Evolutionary conservation across 352 stramenopile genomes (phyloP), one percentile per base, ranked within the genome.

Genomic region (Phytophthora citricola): DNA sequence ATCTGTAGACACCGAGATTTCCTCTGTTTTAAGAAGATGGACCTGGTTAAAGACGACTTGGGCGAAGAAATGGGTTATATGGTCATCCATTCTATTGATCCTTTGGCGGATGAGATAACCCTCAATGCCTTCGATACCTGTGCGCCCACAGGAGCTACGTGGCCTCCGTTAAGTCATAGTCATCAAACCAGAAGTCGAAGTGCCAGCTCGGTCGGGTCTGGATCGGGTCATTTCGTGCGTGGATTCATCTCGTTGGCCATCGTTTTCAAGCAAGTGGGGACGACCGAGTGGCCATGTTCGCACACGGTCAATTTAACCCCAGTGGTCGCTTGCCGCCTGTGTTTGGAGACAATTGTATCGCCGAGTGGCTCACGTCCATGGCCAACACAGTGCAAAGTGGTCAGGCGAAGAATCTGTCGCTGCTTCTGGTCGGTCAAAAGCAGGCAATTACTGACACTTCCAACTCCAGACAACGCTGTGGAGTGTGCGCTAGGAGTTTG

Each of bases 21-120:
- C 45, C 57, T 92, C 31, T 90, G 83, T 53, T 93, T 91, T 59
- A 90, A 90, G 70, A 91, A 92, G 72, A 91, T 90, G 81, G 80
- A 88, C 41, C 34, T 63, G 10, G 63, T 84, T 38, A 83, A 73
- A 44, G 74, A 89, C 53, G 81, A 90, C 36, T 48, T 81, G 5
- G 79, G 81, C n/a, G 75, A 90, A 44, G 83, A 92, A 12, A 61
- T 92, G 40, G 85, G 83, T 15, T 91, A 83, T 55, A 54, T 93
- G 45, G 83, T 89, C 45, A 58, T 92, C 44, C 83, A 91, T 32
- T 92, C 85, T 2, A 83, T 93, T 47, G 83, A 93, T 44, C 66
- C 66, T 5, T 62, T 69, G 17, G 74, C 75, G 2, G 76, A 79
- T 24, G 65, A 76, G 20, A 40, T 73, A 15, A 12, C 53, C 22